Conservation (phyloP, 2,329 filamentous ascomycete genomes). For the Sclerotinia borealis region DNA sequence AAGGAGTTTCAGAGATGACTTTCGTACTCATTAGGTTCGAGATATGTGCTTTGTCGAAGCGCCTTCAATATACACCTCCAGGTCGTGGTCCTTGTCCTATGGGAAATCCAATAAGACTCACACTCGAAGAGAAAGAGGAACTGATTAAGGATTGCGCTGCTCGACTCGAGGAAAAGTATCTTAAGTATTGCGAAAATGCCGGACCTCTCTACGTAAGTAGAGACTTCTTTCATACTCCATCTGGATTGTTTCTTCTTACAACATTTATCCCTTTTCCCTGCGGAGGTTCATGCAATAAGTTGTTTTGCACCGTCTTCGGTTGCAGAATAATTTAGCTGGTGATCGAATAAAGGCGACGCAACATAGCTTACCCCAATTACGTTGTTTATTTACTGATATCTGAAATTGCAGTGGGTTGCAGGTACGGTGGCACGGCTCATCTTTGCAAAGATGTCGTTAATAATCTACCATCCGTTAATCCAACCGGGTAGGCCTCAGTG, state of each 20-base stretch:
- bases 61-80: constrained; percentile 26
- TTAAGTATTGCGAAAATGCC: constrained; percentile 34
- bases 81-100: constrained; percentile 14
- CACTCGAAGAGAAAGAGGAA: constrained; percentile 31
- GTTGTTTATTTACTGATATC: background rate
- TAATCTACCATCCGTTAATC: constrained; percentile 34
- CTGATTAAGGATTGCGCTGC: constrained; percentile 29
- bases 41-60: constrained; percentile 26
- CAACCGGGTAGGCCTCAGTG: constrained; percentile 26
- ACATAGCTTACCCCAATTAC: background rate
- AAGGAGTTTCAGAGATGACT: constrained; percentile 36
- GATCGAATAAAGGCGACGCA: background rate
- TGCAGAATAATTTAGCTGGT: no score
- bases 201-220: constrained; percentile 36
- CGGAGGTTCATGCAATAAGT: no score
- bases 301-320: no score
- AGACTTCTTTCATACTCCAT: background rate
- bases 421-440: constrained; percentile 38
- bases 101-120: constrained; percentile 8
- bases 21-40: constrained; percentile 35
- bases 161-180: constrained; percentile 30
- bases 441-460: constrained; percentile 36
- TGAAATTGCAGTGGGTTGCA: constrained; percentile 38
- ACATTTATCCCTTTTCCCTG: no score
- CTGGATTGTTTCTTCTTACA: background rate